Percentiles rank a stretch among this genome's conserved stretches.
phyloP scores from a whole-genome alignment of 2,329 filamentous ascomycete genomes.

The Diaporthe sp. region DNA sequence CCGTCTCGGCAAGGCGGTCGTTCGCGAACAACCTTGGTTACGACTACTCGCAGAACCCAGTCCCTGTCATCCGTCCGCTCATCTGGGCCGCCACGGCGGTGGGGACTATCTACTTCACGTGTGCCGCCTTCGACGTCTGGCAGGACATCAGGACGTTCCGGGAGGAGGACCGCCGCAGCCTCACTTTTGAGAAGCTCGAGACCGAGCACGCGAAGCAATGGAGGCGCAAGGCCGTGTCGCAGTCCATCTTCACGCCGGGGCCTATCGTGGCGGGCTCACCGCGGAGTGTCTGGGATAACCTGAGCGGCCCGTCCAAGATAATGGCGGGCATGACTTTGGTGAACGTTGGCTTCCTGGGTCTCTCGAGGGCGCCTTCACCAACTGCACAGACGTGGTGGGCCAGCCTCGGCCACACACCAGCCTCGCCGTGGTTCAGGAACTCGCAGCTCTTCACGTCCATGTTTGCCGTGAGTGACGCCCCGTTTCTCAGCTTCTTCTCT shows the following conservation, averaged over 20 bases:
- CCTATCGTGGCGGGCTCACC: slow-evolving; percentile 37
- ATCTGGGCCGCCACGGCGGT: slow-evolving; percentile 45
- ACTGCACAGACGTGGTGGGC: slow-evolving; percentile 10
- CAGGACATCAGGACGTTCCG: slow-evolving; percentile 29
- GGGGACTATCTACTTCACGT: slow-evolving; percentile 38
- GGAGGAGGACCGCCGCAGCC: slow-evolving; percentile 6
- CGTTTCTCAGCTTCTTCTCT: not conserved
- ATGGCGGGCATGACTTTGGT: slow-evolving; percentile 40
- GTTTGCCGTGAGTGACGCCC: slow-evolving; percentile 43
- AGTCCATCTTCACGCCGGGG: slow-evolving; percentile 1
- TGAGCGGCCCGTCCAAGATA: slow-evolving; percentile 38
- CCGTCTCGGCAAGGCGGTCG: not conserved
- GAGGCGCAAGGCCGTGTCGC: not conserved
- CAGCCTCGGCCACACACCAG: slow-evolving; percentile 32
- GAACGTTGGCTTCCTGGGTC: slow-evolving; percentile 42
- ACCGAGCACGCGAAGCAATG: not conserved
- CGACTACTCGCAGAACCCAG: slow-evolving; percentile 35
- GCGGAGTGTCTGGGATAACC: slow-evolving; percentile 38
- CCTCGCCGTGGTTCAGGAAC: slow-evolving; percentile 23
- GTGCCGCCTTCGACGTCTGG: slow-evolving; percentile 30
- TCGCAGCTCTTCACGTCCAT: slow-evolving; percentile 47
- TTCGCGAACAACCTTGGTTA: not conserved
- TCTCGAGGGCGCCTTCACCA: slow-evolving; percentile 39
- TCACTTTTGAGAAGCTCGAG: slow-evolving; percentile 41
- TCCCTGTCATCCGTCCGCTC: slow-evolving; percentile 43